Evolutionary conservation across 23 red algal species (phyloP).

Genomic region (Gracilaria vermiculophylla): DNA sequence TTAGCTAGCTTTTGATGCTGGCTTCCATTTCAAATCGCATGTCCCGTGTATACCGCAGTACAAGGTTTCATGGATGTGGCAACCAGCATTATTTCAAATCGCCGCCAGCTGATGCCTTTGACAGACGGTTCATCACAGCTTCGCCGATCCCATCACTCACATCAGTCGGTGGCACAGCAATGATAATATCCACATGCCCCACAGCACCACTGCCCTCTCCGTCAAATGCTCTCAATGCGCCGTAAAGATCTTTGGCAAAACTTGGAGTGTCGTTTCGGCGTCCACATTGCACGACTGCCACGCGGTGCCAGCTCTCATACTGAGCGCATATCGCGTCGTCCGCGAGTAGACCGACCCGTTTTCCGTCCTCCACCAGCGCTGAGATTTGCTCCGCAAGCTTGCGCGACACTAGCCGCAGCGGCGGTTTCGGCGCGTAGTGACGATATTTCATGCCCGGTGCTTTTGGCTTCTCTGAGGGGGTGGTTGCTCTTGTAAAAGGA

Average conservation of each 20-base stretch:
- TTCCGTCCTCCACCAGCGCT: slow-evolving; percentile 1
- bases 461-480: slow-evolving; percentile 1
- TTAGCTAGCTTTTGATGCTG: no score
- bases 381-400: neutral
- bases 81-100: neutral
- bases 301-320: neutral
- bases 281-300: slow-evolving; percentile 50
- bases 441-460: slow-evolving; percentile 97
- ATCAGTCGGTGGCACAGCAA: slow-evolving; percentile 50
- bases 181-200: slow-evolving; percentile 70
- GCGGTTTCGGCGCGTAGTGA: slow-evolving; percentile 81
- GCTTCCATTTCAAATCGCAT: no score
- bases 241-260: slow-evolving; percentile 59
- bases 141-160: slow-evolving; percentile 70
- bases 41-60: neutral
- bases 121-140: slow-evolving; percentile 85
- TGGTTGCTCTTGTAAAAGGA: neutral
- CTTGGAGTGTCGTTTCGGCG: neutral
- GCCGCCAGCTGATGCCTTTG: slow-evolving; percentile 74
- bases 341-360: slow-evolving; percentile 54
- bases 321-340: slow-evolving; percentile 5
- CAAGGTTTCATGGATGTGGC: neutral
- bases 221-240: slow-evolving; percentile 63
- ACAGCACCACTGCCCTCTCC: slow-evolving; percentile 19
- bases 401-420: slow-evolving; percentile 33